Base-by-base conservation (phyloP, 1,139 yeast species). In the Candida tropicalis region DNA sequence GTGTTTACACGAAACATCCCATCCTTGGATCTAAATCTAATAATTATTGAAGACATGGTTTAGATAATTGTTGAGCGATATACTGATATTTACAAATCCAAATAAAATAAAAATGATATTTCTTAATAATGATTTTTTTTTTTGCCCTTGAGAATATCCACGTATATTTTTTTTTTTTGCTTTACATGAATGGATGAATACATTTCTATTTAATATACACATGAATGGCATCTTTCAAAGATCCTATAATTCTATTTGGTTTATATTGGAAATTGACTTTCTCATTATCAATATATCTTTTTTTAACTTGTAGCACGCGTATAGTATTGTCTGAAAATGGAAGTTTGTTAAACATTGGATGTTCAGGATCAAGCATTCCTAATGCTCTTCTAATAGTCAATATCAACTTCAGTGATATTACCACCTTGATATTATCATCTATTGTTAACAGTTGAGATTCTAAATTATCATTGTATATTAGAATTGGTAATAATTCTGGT, bases 21-120 rank as follows among this genome's bases (percentile, higher is more conserved):
- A 55, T 87, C 87, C 54, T 80, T 87, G 29, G 93, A 75, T 58
- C 97, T 77, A 63, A 93, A 88, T 59, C 99, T 76, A 45, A 93
- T 50, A 23, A 49, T 48, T 20, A 51, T 34, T 27, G 53, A 43
- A 32, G 40, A 18, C 36, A 25, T 38, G 23, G 8, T 20, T 24
- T 16, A 24, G 29, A 27, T 16, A 18, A 22, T n/a, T 18, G 2
- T 24, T 6, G 3, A 15, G 24, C n/a, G n/a, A n/a, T n/a, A n/a
- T n/a, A n/a, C n/a, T n/a, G n/a, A n/a, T n/a, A n/a, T n/a, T n/a
- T n/a, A n/a, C n/a, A n/a, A n/a, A n/a, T n/a, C n/a, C n/a, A n/a
- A n/a, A n/a, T n/a, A n/a, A n/a, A n/a, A n/a, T n/a, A n/a, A n/a
- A n/a, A n/a, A n/a, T n/a, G n/a, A n/a, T n/a, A n/a, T n/a, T n/a